phyloP scores from a whole-genome alignment of 495 filamentous ascomycete species.

The Annulohypoxylon moriforme region DNA sequence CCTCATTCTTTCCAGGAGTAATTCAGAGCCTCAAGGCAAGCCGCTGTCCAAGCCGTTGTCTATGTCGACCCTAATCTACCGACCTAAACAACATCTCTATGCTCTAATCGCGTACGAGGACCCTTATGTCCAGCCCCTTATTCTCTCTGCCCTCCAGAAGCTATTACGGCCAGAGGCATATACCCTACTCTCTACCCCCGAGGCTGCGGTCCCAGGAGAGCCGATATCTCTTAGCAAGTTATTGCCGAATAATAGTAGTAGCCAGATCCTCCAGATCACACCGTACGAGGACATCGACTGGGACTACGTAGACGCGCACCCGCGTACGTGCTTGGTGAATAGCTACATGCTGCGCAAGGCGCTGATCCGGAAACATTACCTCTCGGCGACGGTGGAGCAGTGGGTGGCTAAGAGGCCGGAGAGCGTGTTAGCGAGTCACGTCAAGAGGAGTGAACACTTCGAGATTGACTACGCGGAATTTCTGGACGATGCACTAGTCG shows the following conservation, averaged over 20 bases:
- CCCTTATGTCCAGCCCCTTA: conserved; percentile 83
- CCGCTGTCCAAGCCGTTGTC: conserved; percentile 32
- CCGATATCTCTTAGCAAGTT: conserved; percentile 48
- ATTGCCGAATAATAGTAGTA: conserved; percentile 53
- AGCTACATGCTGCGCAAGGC: conserved; percentile 96
- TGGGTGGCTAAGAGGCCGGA: conserved; percentile 86
- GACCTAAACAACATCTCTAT: conserved; percentile 64
- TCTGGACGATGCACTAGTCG: conserved; percentile 89
- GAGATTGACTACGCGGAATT: conserved; percentile 98
- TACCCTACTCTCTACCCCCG: conserved; percentile 47
- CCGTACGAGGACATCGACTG: conserved; percentile 91
- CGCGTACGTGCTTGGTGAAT: conserved; percentile 72
- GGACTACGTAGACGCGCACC: conserved; percentile 70
- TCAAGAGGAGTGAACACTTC: conserved; percentile 81
- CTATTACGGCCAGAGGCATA: conserved; percentile 63
- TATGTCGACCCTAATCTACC: conserved; percentile 40
- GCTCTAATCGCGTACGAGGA: conserved; percentile 87
- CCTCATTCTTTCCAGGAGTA: conserved; percentile 38
- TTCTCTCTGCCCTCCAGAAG: conserved; percentile 74
- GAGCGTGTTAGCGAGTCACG: conserved; percentile 71
- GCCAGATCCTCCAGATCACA: conserved; percentile 77
- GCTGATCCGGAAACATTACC: conserved; percentile 95
- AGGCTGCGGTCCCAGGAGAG: conserved; percentile 23
- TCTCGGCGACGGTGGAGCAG: conserved; percentile 79
- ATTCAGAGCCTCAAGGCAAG: conserved; percentile 20